Base-by-base conservation (phyloP, 495 filamentous ascomycete genomes). In the Xylaria castorea region DNA sequence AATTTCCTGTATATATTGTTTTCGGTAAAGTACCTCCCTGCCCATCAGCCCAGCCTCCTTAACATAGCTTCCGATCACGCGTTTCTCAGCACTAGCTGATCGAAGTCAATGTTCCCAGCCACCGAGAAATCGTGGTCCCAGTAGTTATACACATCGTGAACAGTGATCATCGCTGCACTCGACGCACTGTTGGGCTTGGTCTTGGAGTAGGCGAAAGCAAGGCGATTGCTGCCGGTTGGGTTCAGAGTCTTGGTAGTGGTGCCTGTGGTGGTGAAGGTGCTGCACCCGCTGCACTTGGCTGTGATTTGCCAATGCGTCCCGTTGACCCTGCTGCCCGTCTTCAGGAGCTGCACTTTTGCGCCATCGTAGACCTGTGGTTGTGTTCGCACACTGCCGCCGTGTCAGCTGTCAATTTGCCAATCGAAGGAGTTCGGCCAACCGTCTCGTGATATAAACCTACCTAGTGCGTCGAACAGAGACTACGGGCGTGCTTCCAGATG, bases 231-330 rank as follows among this genome's bases (percentile, higher is more conserved):
- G 32, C 80, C 83, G 8, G 70, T 68, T 20, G 83, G 78, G 75
- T 75, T 79, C 34, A 86, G 74, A 32, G 71, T 78, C 48, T 79
- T 80, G 18, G 51, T 76, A 8, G 62, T 75, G 38, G 71, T 79
- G 30, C 74, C 74, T 11, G 73, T 64, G 16, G 70, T 75, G 20
- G 70, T 72, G 73, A 79, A 86, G 32, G 75, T 68, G 20, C 81
- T 82, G 78, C 83, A 85, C 9, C 84, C 84, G 25, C 74, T 77
- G 75, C 83, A 85, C 57, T 80, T 78, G 34, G 81, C 80, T 5
- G 82, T 84, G 68, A 83, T 71, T 55, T 85, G 83, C 83, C 82
- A 85, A 72, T 85, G 84, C 1, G 83, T 85, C 30, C 74, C 64
- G 77, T 85, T 86, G 71, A 62, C 73, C 71, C 80, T 80, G 60